Conservation (phyloP, 2,329 filamentous ascomycete species). For the Mariannaea sp. region DNA sequence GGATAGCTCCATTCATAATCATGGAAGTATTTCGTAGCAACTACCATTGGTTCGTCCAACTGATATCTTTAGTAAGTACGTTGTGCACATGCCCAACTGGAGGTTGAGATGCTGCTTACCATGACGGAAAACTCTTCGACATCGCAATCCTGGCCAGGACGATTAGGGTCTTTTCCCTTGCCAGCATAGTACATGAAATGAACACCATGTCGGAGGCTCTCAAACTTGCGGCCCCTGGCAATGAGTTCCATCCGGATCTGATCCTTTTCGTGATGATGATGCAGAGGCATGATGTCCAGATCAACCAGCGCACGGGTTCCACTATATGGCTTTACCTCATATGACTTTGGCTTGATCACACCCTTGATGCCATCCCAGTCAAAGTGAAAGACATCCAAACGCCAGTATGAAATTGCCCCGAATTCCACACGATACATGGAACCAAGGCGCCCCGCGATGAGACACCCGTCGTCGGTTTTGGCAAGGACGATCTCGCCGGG, state of each 20-base stretch:
- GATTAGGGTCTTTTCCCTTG: background rate
- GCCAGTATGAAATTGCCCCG: background rate
- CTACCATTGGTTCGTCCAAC: background rate
- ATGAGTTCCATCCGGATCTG: background rate
- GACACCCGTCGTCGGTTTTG: background rate
- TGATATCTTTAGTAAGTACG: background rate
- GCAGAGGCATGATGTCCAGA: background rate
- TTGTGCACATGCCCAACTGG: no score
- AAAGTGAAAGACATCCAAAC: background rate
- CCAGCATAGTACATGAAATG: conserved; percentile 1
- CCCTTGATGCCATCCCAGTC: conserved; percentile 6
- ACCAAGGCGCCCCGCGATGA: background rate
- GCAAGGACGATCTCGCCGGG: conserved; percentile 7
- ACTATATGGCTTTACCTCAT: background rate
- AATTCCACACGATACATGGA: background rate
- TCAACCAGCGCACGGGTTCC: background rate
- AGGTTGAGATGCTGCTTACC: background rate
- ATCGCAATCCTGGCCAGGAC: background rate
- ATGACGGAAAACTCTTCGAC: background rate
- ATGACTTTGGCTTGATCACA: background rate
- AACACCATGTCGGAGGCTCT: background rate
- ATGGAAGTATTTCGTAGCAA: background rate
- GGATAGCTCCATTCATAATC: background rate
- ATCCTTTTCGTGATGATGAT: background rate
- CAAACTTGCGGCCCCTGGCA: conserved; percentile 1